These are phyloP conservation scores for Cryphonectria naterciae DNA, from an alignment of 2,329 filamentous ascomycete genomes.

Conservation along the genomic window DNA sequence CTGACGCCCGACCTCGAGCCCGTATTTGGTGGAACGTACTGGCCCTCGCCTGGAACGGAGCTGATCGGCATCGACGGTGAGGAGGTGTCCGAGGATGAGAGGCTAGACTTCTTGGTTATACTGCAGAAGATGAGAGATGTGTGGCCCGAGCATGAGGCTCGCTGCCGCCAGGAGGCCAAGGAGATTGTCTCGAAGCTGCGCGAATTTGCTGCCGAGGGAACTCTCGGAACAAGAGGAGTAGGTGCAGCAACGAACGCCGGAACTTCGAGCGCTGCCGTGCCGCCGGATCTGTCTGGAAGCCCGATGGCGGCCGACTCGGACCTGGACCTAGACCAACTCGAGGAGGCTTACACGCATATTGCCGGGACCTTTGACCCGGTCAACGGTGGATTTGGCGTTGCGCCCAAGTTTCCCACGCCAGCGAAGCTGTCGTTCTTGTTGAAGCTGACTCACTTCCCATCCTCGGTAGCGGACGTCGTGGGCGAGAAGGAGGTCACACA, in stretches of 20 bases:
- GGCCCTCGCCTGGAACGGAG: slow-evolving; percentile 76
- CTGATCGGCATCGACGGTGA: slow-evolving; percentile 47
- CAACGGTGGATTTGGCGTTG: slow-evolving; percentile 78
- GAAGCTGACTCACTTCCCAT: slow-evolving; percentile 71
- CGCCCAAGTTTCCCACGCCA: slow-evolving; percentile 90
- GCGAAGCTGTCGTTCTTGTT: slow-evolving; percentile 83
- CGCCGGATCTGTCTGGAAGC: slow-evolving; percentile 23
- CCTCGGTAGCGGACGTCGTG: slow-evolving; percentile 81
- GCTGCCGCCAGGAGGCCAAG: slow-evolving; percentile 81
- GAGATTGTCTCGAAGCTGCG: slow-evolving; percentile 80
- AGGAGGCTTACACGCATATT: slow-evolving; percentile 86
- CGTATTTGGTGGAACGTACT: slow-evolving; percentile 95
- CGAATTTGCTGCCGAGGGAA: slow-evolving; percentile 89
- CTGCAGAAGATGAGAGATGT: slow-evolving; percentile 74
- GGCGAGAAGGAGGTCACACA: slow-evolving; percentile 75
- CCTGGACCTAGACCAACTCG: slow-evolving; percentile 85
- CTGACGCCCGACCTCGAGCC: slow-evolving; percentile 90
- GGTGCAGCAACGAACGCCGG: slow-evolving; percentile 35
- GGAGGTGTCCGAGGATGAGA: slow-evolving; percentile 53
- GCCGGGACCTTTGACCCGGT: slow-evolving; percentile 76
- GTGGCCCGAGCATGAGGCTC: slow-evolving; percentile 84
- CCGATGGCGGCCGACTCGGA: slow-evolving; percentile 55
- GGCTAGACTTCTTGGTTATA: slow-evolving; percentile 82
- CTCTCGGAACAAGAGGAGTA: slow-evolving; percentile 54
- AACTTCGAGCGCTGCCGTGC: slow-evolving; percentile 35